A percentile compares a stretch with the other conserved stretches of the same genome.
Evolutionary conservation across 1,139 yeast genomes (phyloP).

Genomic region (Debaryomyces coudertii): DNA sequence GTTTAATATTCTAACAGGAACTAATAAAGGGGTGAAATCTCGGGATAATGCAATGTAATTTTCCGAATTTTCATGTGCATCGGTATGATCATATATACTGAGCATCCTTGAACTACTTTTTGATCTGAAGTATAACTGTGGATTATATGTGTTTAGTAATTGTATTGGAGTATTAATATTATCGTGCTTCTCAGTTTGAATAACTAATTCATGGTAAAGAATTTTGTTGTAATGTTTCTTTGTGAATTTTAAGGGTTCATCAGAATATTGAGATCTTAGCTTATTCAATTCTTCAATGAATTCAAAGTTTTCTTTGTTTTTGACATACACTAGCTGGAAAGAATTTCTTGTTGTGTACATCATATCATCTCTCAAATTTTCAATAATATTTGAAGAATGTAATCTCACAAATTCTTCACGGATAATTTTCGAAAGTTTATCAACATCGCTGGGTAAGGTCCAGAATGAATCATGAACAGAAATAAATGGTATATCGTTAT

Average conservation of each 20-base stretch:
- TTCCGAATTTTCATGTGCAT: neutral
- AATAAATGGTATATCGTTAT: constrained; percentile 31
- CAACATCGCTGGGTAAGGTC: constrained; percentile 43
- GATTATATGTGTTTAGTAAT: constrained; percentile 24
- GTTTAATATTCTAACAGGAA: constrained; percentile 30
- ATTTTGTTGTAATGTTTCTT: constrained; percentile 13
- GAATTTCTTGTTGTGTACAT: constrained; percentile 25
- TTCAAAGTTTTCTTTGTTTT: constrained; percentile 21
- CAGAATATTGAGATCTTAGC: constrained; percentile 18
- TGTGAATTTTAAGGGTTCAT: neutral
- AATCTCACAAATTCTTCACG: constrained; percentile 41
- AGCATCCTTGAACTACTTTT: constrained; percentile 9
- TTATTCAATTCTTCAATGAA: constrained; percentile 20
- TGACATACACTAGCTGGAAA: constrained; percentile 41
- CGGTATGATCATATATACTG: constrained; percentile 13
- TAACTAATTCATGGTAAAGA: constrained; percentile 21
- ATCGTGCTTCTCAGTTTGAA: constrained; percentile 13
- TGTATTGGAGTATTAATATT: constrained; percentile 11
- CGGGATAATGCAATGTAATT: neutral
- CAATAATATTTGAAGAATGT: constrained; percentile 32
- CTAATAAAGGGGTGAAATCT: constrained; percentile 23
- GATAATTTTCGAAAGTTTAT: constrained; percentile 26
- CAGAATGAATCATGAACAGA: constrained; percentile 52
- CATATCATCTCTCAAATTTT: constrained; percentile 31
- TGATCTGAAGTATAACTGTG: constrained; percentile 23